phyloP scores from a whole-genome alignment of 179 eudicot genomes.

The Monotropa hypopitys region DNA sequence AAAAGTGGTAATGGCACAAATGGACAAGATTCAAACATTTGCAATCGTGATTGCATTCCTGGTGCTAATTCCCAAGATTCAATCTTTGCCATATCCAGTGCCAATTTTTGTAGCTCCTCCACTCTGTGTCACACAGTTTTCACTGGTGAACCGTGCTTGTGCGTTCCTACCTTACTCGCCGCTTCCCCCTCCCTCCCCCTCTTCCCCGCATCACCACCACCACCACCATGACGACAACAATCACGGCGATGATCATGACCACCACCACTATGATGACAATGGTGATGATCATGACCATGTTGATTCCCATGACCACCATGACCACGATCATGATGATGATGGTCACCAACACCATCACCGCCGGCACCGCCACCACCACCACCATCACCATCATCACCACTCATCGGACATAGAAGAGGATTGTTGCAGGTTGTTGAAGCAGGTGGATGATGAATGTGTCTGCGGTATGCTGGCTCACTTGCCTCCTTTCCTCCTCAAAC shows the following conservation, averaged over 20 bases:
- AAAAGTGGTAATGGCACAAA: not conserved
- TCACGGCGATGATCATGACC: not conserved
- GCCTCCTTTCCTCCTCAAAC: conserved; percentile 39
- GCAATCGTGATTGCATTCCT: not conserved
- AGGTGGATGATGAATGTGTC: conserved; percentile 38
- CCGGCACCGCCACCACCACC: not conserved
- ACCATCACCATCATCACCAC: not conserved
- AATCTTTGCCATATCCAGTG: not conserved
- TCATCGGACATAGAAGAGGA: conserved; percentile 21
- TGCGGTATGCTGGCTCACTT: conserved; percentile 34
- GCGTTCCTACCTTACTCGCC: conserved; percentile 26
- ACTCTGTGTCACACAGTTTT: conserved; percentile 34
- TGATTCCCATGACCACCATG: not conserved
- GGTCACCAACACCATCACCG: not conserved
- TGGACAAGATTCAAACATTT: not conserved
- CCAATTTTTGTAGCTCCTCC: conserved; percentile 14
- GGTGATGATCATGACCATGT: not conserved
- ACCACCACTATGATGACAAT: too few relatives aligned
- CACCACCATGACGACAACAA: too few relatives aligned
- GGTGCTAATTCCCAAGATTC: not conserved
- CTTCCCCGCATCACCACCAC: not conserved
- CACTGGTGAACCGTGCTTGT: conserved; percentile 42
- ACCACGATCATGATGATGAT: not conserved
- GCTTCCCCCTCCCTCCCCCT: conserved; percentile 11
- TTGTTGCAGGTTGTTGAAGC: conserved; percentile 51